phyloP scores from a whole-genome alignment of 257 asterid genomes.

The Buddleja alternifolia region DNA sequence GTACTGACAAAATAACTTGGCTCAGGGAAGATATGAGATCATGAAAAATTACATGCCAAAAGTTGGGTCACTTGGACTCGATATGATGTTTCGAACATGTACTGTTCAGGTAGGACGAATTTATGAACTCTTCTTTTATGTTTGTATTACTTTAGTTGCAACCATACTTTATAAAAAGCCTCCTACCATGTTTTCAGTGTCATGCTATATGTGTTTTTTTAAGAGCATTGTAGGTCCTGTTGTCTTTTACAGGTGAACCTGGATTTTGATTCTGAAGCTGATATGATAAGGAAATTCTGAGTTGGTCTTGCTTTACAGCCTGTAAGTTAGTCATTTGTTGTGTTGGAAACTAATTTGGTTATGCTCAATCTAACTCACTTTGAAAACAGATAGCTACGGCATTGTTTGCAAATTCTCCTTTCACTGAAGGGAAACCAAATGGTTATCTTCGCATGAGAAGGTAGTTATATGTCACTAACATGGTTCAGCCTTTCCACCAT shows the following conservation, averaged over 20 bases:
- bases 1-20: constrained; percentile 42
- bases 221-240: constrained; percentile 13
- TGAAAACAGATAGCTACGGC: constrained; percentile 93
- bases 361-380: constrained; percentile 39
- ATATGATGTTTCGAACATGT: constrained; percentile 95
- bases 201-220: constrained; percentile 12
- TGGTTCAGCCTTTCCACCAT: constrained; percentile 21
- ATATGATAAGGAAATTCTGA: constrained; percentile 92
- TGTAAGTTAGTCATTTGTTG: constrained; percentile 54
- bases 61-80: constrained; percentile 97
- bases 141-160: not conserved
- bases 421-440: constrained; percentile 94
- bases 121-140: constrained; percentile 9
- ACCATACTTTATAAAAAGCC: not conserved
- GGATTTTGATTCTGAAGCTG: constrained; percentile 94
- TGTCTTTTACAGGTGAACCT: constrained; percentile 84
- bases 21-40: constrained; percentile 92
- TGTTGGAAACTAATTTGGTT: constrained; percentile 15
- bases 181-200: constrained; percentile 4
- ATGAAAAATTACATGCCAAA: constrained; percentile 97
- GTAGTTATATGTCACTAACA: constrained; percentile 35
- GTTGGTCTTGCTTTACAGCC: constrained; percentile 98
- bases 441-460: constrained; percentile 98
- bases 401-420: constrained; percentile 94
- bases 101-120: constrained; percentile 76